phyloP scores from a whole-genome alignment of 1,139 yeast species.

The Pneumocystis canis region DNA sequence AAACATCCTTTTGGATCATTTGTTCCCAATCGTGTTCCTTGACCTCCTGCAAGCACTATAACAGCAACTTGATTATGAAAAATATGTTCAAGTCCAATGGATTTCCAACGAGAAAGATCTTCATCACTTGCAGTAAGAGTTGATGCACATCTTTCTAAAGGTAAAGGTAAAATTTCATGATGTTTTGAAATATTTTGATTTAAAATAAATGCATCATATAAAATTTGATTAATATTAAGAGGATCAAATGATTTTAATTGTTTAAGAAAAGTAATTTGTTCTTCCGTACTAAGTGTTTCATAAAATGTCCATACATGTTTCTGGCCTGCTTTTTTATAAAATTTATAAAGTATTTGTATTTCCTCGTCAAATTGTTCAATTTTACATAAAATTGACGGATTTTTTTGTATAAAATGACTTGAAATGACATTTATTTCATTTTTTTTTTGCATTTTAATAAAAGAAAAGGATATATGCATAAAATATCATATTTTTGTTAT shows the following conservation, averaged over 20 bases:
- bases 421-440: no score
- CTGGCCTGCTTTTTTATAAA: not conserved
- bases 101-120: not conserved
- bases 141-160: not conserved
- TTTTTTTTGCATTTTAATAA: no score
- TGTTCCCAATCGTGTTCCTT: constrained; percentile 89
- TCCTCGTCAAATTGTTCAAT: not conserved
- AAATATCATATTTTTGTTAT: no score
- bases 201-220: not conserved
- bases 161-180: not conserved
- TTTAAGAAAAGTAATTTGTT: not conserved
- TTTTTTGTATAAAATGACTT: no score
- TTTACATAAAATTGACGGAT: not conserved
- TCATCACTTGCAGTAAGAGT: not conserved
- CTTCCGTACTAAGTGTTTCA: not conserved
- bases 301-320: not conserved
- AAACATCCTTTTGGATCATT: constrained; percentile 85
- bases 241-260: not conserved
- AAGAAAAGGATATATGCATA: no score
- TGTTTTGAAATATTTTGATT: not conserved
- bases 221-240: no score
- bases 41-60: constrained; percentile 93
- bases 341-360: no score
- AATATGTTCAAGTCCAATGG: constrained; percentile 53
- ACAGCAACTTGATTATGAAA: constrained; percentile 67